Percentiles rank a stretch among this genome's conserved stretches.
Conservation (phyloP, 805 yeast genomes). For the Hanseniaspora nectarophila region DNA sequence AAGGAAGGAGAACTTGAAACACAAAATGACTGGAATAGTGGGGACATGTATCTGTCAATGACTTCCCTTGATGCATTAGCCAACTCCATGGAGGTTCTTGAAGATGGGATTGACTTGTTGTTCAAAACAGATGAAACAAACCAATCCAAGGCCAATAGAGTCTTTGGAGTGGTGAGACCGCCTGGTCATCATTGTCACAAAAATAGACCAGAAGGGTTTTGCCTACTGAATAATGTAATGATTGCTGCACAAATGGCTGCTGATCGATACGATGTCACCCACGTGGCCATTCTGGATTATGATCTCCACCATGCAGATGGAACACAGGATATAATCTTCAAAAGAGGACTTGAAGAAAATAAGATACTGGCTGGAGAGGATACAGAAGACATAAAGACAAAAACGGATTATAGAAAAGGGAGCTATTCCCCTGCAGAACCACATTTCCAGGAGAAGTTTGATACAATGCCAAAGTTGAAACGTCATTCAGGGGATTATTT, state of each 20-base stretch:
- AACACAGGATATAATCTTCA: constrained; percentile 76
- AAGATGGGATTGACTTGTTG: constrained; percentile 53
- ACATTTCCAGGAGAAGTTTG: constrained; percentile 23
- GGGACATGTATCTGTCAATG: constrained; percentile 64
- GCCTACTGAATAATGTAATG: constrained; percentile 70
- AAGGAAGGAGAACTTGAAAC: constrained; percentile 50
- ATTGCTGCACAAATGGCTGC: constrained; percentile 69
- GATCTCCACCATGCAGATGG: constrained; percentile 89
- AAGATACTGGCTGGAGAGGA: constrained; percentile 30
- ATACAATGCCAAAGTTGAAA: constrained; percentile 23
- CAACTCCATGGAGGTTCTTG: constrained; percentile 68
- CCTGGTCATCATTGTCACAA: constrained; percentile 86
- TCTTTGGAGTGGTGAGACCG: constrained; percentile 62
- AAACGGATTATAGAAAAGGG: constrained; percentile 16
- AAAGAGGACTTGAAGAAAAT: constrained; percentile 46
- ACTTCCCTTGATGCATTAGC: constrained; percentile 57
- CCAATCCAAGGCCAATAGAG: constrained; percentile 28
- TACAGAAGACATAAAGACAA: constrained; percentile 14
- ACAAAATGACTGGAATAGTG: constrained; percentile 71
- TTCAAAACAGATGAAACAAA: constrained; percentile 15
- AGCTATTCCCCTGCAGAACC: constrained; percentile 19
- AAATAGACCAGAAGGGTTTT: constrained; percentile 74
- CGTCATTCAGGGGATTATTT: constrained; percentile 38
- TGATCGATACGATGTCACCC: constrained; percentile 51
- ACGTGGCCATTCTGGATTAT: constrained; percentile 69